Base-by-base conservation (phyloP, 2,329 filamentous ascomycete genomes). In the Helotiales sp. region DNA sequence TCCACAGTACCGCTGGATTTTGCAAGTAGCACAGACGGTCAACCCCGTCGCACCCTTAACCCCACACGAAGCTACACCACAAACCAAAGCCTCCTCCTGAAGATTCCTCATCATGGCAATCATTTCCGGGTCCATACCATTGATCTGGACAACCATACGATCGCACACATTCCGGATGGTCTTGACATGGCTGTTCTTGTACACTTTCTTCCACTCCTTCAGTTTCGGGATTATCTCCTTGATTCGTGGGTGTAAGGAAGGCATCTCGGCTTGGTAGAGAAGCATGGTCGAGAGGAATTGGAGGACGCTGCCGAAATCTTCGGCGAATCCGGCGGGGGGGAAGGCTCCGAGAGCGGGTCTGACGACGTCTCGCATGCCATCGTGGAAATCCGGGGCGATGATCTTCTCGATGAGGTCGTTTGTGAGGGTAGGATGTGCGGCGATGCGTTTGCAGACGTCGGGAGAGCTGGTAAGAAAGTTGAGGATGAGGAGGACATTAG, bases 201-300 rank as follows among this genome's bases (percentile, higher is more conserved):
- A 74, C 26, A 55, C 67, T 37, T 58, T 52, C 43, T 70, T 70
- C 72, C 72, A 75, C 4, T 17, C 49, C 11, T 63, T 40, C 11
- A 71, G 43, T 49, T 69, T 70, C 7, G 71, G 71, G 1, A 73
- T 63, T n/a, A 75, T 62, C 10, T 75, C 72, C 0, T 71, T 54
- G 28, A 75, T 64, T 5, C 69, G 62, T 22, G 70, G 67, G 47
- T 73, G 69, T 1, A 67, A 24, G 6, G 49, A 22, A 13, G 28
- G 47, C 24, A 70, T 64, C n/a, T 72, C 55, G 28, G 66, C 70
- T 3, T 26, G 40, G 50, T 69, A 70, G 5, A 75, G 65, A 10
- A 75, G 65, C 6, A 73, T 65, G 0, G 73, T 75, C 0, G 73
- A 75, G 15, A 75, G 13, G 61, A 75, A 73, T 52, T 75, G 73